phyloP scores from a whole-genome alignment of 129 eudicot genomes.

The Mikania micrantha region DNA sequence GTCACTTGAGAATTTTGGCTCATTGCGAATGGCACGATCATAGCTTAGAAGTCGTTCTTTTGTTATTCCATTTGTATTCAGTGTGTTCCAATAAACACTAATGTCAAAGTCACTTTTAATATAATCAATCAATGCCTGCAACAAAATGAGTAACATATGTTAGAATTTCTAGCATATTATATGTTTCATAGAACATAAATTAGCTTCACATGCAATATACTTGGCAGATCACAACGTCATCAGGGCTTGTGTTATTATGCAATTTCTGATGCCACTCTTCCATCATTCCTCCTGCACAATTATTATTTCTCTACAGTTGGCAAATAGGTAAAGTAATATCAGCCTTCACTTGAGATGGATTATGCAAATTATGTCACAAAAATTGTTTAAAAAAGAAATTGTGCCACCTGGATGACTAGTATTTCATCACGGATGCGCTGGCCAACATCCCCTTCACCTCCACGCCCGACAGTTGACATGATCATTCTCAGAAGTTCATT shows the following conservation, averaged over 20 bases:
- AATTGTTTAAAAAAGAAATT: background rate
- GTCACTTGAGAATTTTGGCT: conserved; percentile 37
- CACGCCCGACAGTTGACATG: conserved; percentile 50
- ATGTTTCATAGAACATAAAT: background rate
- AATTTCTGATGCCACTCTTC: conserved; percentile 55
- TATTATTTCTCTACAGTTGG: conserved; percentile 39
- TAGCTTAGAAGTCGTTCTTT: conserved; percentile 49
- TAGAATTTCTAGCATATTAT: conserved; percentile 1
- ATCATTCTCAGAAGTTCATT: conserved; percentile 40
- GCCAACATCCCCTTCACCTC: conserved; percentile 50
- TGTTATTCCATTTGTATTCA: conserved; percentile 39
- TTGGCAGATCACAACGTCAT: conserved; percentile 50
- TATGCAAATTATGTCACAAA: background rate
- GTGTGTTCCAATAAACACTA: conserved; percentile 45
- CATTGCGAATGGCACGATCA: conserved; percentile 48
- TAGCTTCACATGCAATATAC: conserved; percentile 14
- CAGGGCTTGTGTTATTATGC: conserved; percentile 56
- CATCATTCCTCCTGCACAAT: conserved; percentile 56
- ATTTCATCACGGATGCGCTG: conserved; percentile 54
- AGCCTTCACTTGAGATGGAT: background rate
- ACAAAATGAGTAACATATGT: background rate
- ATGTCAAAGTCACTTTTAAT: conserved; percentile 38
- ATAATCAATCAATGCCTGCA: conserved; percentile 46
- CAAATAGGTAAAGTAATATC: background rate
- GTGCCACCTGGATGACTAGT: conserved; percentile 38